Evolutionary conservation across 495 filamentous ascomycete genomes (phyloP).

Genomic region (Xylaria scruposa): DNA sequence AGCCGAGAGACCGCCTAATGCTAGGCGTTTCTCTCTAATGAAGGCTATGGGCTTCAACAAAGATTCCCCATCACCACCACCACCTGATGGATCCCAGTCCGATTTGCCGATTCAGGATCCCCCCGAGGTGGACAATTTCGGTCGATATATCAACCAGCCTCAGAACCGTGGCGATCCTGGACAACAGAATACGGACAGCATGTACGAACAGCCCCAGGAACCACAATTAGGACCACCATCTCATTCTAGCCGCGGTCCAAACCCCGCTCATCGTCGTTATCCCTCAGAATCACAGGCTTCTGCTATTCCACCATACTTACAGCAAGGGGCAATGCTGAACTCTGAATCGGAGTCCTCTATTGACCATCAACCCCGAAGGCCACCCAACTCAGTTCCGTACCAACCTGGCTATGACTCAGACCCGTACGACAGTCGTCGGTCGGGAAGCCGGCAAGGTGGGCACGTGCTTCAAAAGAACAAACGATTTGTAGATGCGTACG

Average conservation of each 20-base stretch:
- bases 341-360: conserved; percentile 58
- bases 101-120: conserved; percentile 58
- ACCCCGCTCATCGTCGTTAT: conserved; percentile 39
- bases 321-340: conserved; percentile 52
- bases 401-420: conserved; percentile 47
- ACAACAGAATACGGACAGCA: conserved; percentile 47
- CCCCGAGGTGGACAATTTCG: conserved; percentile 46
- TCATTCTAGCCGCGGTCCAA: conserved; percentile 33
- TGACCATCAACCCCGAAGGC: conserved; percentile 43
- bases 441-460: conserved; percentile 49
- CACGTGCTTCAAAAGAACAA: conserved; percentile 80
- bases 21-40: conserved; percentile 79
- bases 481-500: conserved; percentile 92
- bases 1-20: conserved; percentile 57
- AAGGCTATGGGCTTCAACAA: conserved; percentile 61
- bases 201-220: conserved; percentile 49
- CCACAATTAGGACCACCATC: conserved; percentile 33
- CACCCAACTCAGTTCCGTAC: conserved; percentile 44
- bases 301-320: conserved; percentile 48
- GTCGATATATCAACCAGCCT: conserved; percentile 46
- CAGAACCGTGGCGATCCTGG: conserved; percentile 40
- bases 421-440: conserved; percentile 36
- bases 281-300: conserved; percentile 35
- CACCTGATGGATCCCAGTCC: conserved; percentile 49
- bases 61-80: conserved; percentile 48